A percentile compares a stretch with the other conserved stretches of the same genome.
phyloP scores from a whole-genome alignment of 2,329 filamentous ascomycete genomes.

The Knufia fluminis region DNA sequence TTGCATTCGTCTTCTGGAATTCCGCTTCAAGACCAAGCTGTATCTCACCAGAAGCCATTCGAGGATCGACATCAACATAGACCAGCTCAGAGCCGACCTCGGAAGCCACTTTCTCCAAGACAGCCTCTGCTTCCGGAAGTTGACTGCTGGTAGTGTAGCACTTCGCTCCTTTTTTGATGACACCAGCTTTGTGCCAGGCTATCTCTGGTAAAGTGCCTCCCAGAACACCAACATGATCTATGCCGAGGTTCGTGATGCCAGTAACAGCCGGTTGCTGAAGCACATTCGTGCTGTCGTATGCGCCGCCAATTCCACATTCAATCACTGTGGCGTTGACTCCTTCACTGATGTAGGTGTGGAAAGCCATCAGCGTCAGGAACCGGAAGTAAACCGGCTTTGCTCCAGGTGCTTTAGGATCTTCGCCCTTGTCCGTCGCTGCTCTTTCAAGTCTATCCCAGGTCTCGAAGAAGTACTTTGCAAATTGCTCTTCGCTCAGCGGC shows the following conservation, averaged over 20 bases:
- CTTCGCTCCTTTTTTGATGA: conserved; percentile 60
- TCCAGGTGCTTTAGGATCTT: conserved; percentile 40
- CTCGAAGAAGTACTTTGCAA: conserved; percentile 72
- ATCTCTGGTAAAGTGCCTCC: conserved; percentile 72
- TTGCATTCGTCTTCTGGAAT: conserved; percentile 56
- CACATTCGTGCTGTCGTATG: conserved; percentile 88
- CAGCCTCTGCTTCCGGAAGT: conserved; percentile 41
- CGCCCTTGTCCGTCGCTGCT: conserved; percentile 41
- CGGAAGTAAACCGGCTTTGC: conserved; percentile 88
- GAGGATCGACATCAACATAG: conserved; percentile 36
- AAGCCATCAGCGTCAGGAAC: conserved; percentile 78
- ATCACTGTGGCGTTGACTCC: conserved; percentile 71
- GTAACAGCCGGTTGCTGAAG: conserved; percentile 60
- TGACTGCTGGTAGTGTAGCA: conserved; percentile 55
- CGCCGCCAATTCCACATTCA: conserved; percentile 89
- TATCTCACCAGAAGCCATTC: conserved; percentile 35
- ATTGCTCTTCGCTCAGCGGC: conserved; percentile 58
- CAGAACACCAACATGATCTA: conserved; percentile 76
- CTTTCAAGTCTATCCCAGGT: conserved; percentile 63
- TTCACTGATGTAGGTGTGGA: conserved; percentile 71
- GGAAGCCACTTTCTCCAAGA: conserved; percentile 46
- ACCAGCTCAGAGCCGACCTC: conserved; percentile 42
- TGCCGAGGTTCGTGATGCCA: conserved; percentile 70
- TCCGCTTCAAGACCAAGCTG: conserved; percentile 52
- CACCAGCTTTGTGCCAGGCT: conserved; percentile 85